Percentiles rank a stretch among this genome's conserved stretches.
phyloP scores from a whole-genome alignment of 768 basidiomycete genomes.

The Xerocomus brunneocitrinus region DNA sequence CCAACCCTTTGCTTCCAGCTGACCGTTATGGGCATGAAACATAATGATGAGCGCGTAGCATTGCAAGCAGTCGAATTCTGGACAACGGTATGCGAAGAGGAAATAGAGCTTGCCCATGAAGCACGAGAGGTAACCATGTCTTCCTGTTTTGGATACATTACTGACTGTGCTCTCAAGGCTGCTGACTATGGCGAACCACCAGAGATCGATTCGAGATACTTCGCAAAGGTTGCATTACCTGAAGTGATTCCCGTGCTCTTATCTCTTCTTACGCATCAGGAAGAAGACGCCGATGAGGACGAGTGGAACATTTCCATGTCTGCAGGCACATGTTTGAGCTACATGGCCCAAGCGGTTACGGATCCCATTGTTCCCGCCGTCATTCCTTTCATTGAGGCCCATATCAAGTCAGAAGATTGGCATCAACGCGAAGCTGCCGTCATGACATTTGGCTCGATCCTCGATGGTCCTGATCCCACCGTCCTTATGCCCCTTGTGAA shows the following conservation, averaged over 20 bases:
- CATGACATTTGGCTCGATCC: conserved; percentile 97
- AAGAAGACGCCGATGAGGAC: conserved; percentile 96
- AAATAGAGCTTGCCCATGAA: conserved; percentile 87
- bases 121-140: conserved; percentile 69
- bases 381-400: conserved; percentile 96
- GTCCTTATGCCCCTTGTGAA: conserved; percentile 88
- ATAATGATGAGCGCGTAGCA: conserved; percentile 84
- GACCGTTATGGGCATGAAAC: conserved; percentile 97
- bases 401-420: conserved; percentile 93
- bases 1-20: conserved; percentile 46
- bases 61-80: conserved; percentile 98
- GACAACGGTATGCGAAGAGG: conserved; percentile 98
- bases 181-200: conserved; percentile 85
- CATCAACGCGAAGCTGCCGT: conserved; percentile 94
- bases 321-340: conserved; percentile 83
- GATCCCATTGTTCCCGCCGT: conserved; percentile 89
- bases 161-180: conserved; percentile 48
- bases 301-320: conserved; percentile 99
- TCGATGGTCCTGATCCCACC: conserved; percentile 89
- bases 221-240: conserved; percentile 90
- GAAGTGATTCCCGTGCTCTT: conserved; percentile 94
- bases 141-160: background rate
- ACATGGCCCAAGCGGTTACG: conserved; percentile 85
- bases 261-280: conserved; percentile 83
- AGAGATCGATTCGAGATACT: conserved; percentile 81